Conservation (phyloP, 768 basidiomycete genomes). For the Crucibulum laeve region DNA sequence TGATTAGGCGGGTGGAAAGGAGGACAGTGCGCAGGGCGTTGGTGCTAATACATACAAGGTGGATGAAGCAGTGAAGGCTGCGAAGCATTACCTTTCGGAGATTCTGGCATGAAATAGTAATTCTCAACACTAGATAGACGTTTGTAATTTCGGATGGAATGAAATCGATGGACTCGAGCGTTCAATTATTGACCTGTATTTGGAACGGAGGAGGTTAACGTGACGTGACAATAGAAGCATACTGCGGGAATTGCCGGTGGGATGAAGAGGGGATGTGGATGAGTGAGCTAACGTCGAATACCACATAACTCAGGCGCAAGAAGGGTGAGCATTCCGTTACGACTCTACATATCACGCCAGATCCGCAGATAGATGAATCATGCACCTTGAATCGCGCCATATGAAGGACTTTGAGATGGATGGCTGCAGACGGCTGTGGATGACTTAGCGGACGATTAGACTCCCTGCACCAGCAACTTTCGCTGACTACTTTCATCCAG, state of each 20-base stretch:
- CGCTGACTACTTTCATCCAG: conserved; percentile 17
- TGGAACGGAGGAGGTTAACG: too few relatives aligned
- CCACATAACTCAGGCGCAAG: background rate
- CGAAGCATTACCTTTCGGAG: conserved; percentile 35
- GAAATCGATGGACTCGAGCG: too few relatives aligned
- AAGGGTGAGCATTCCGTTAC: background rate
- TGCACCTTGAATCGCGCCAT: background rate
- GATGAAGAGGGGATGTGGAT: too few relatives aligned
- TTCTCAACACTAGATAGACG: too few relatives aligned
- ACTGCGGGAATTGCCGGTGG: background rate
- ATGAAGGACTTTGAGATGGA: conserved; percentile 10
- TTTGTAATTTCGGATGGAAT: too few relatives aligned
- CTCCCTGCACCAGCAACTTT: too few relatives aligned
- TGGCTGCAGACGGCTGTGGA: conserved; percentile 8
- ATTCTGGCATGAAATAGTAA: too few relatives aligned
- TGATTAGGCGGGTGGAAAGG: conserved; percentile 87
- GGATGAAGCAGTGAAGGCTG: conserved; percentile 61
- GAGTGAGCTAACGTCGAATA: background rate
- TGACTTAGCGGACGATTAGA: conserved; percentile 3
- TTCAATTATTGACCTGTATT: too few relatives aligned
- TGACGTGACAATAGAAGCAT: too few relatives aligned
- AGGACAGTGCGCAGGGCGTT: conserved; percentile 87
- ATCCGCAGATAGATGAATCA: background rate
- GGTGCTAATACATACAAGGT: conserved; percentile 63
- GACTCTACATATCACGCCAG: background rate